Percentiles rank a stretch among this genome's conserved stretches.
Evolutionary conservation across 495 filamentous ascomycete species (phyloP).

Genomic region (Penicillium canariense): DNA sequence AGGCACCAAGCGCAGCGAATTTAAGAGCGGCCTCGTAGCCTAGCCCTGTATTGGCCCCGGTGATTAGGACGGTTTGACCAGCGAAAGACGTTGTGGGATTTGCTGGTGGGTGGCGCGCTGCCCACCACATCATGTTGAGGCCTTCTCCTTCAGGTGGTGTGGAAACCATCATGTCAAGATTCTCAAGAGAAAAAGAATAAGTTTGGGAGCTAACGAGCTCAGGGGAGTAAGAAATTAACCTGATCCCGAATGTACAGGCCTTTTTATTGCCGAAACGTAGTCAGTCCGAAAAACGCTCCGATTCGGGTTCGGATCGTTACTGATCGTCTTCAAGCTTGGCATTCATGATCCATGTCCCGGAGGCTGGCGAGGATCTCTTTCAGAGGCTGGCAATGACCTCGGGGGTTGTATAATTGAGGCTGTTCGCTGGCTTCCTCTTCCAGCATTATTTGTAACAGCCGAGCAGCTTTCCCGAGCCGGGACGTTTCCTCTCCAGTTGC

Average conservation of each 20-base stretch:
- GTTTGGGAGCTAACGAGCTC: not conserved
- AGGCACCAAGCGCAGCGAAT: constrained; percentile 3
- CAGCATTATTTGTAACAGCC: not conserved
- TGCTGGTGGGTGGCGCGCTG: constrained; percentile 12
- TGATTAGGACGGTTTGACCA: constrained; percentile 20
- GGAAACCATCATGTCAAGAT: not conserved
- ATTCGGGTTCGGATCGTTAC: not conserved
- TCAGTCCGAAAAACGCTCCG: not conserved
- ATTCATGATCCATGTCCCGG: not conserved
- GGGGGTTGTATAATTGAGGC: not conserved
- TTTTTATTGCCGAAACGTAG: not conserved
- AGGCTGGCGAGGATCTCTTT: not conserved
- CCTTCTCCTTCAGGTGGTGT: constrained; percentile 1
- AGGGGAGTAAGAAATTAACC: not conserved
- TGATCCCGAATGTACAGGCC: not conserved
- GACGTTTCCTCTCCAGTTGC: not conserved
- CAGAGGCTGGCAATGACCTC: not conserved
- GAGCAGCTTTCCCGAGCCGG: not conserved
- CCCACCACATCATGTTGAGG: constrained; percentile 2
- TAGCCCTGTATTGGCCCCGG: constrained; percentile 24
- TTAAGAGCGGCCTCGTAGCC: constrained; percentile 20
- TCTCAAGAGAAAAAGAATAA: not conserved
- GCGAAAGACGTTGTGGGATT: constrained; percentile 15
- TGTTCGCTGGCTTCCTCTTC: not conserved
- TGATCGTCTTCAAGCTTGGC: not conserved